Evolutionary conservation across 352 stramenopile species (phyloP), one percentile per base, ranked within the genome.

Genomic region (Blastocystis sp.): DNA sequence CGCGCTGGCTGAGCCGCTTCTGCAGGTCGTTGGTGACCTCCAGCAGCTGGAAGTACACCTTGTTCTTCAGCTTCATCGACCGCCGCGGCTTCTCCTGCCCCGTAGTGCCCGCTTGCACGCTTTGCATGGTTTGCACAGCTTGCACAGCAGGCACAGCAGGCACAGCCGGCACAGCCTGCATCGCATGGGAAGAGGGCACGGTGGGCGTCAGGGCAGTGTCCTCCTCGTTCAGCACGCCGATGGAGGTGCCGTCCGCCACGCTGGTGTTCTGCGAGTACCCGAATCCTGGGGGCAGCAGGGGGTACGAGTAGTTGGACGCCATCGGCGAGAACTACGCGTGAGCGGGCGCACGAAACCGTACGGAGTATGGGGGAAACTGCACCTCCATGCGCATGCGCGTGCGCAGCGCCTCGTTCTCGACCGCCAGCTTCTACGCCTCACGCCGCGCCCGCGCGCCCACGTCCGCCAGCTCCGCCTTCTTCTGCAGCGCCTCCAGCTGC

Each of bases 11-110:
- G 2, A 67, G 21, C 9, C 1, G n/a, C 14, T 45, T 38, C 74
- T 84, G 74, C n/a, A 84, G 28, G 2, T 23, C 53, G 48, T 84
- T 84, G 11, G 60, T 62, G 2, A n/a, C 56, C 34, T 84, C 56
- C 48, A 84, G 48, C 52, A 84, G 21, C 61, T 84, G 74, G 60
- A 84, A 84, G 48, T 84, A 84, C 23, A 67, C 74, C 23, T 62
- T 61, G 53, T 84, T 84, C 34, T 43, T 34, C 38, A 84, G 61
- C 60, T 84, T 84, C 41, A 40, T 38, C 40, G 40, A 38, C 2
- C 34, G 41, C 19, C 56, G 53, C 21, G 17, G 19, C 23, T 53
- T 34, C 38, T 67, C 40, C 38, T n/a, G 17, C 19, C 3, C 38
- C 41, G 11, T 52, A 9, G 10, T 28, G 7, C 53, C 65, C 10